A percentile compares a stretch with the other conserved stretches of the same genome.
Conservation (phyloP, 345 rosid genomes). For the Citrus cavaleriei region DNA sequence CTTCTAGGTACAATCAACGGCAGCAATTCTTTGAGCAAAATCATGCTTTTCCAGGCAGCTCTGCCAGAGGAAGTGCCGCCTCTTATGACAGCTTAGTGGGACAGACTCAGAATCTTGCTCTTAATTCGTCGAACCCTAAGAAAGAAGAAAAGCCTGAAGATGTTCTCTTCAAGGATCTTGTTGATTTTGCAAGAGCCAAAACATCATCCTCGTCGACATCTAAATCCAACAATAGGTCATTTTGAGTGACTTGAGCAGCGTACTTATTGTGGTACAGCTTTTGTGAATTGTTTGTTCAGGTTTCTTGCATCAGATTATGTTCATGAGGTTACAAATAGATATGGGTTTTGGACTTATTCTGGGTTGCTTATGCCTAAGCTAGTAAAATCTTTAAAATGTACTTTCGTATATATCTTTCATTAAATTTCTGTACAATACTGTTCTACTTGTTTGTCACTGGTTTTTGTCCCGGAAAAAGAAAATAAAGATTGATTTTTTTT, state of each 20-base stretch:
- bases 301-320: constrained; percentile 10
- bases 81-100: constrained; percentile 57
- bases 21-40: constrained; percentile 59
- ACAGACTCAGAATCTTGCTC: constrained; percentile 64
- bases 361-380: constrained; percentile 16
- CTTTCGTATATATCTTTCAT: constrained; percentile 12
- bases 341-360: constrained; percentile 19
- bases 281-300: constrained; percentile 21
- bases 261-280: constrained; percentile 28
- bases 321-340: constrained; percentile 22
- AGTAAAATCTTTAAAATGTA: constrained; percentile 18
- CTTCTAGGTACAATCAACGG: constrained; percentile 66
- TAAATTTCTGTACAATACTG: constrained; percentile 14
- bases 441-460: neutral
- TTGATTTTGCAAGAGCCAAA: constrained; percentile 88
- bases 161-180: constrained; percentile 81
- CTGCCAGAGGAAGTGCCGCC: constrained; percentile 47
- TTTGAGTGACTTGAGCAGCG: constrained; percentile 32
- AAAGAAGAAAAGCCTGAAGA: constrained; percentile 75
- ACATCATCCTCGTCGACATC: constrained; percentile 62
- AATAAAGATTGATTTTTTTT: neutral
- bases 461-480: neutral
- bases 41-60: constrained; percentile 6
- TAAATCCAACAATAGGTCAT: constrained; percentile 56
- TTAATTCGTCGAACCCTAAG: constrained; percentile 44